Evolutionary conservation across 495 filamentous ascomycete species (phyloP).

Genomic region (Staphylotrichum longicolle): DNA sequence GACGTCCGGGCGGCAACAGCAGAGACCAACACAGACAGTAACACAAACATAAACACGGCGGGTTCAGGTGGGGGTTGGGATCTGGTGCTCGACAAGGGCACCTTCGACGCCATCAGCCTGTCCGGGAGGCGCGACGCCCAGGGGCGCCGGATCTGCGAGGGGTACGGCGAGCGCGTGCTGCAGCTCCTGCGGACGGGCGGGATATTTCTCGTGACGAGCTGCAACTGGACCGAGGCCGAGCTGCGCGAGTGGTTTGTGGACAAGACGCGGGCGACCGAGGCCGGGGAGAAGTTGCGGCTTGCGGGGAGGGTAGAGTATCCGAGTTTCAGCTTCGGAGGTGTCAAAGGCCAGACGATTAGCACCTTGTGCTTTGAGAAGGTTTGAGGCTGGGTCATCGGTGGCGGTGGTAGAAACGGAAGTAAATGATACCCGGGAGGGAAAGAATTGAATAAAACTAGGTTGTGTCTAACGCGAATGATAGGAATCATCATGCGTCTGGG

Average conservation of each 20-base stretch:
- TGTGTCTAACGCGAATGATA: no score
- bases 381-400: neutral
- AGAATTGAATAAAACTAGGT: no score
- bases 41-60: conserved; percentile 17
- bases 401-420: neutral
- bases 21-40: neutral
- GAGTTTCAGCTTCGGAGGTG: conserved; percentile 80
- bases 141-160: conserved; percentile 63
- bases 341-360: conserved; percentile 79
- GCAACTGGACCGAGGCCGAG: conserved; percentile 96
- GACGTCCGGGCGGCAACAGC: conserved; percentile 13
- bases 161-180: conserved; percentile 66
- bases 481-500: no score
- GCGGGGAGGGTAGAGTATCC: conserved; percentile 74
- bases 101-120: conserved; percentile 89
- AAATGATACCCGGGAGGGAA: conserved; percentile 12
- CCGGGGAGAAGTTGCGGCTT: conserved; percentile 36
- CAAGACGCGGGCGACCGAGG: conserved; percentile 15
- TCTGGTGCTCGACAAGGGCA: conserved; percentile 92
- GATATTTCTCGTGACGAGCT: conserved; percentile 82
- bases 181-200: conserved; percentile 66
- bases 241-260: conserved; percentile 69
- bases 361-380: conserved; percentile 70
- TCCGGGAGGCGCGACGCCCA: conserved; percentile 55
- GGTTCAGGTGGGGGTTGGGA: conserved; percentile 57